phyloP scores from a whole-genome alignment of 1,284 basidiomycete species.

The Boletus chippewaensis region DNA sequence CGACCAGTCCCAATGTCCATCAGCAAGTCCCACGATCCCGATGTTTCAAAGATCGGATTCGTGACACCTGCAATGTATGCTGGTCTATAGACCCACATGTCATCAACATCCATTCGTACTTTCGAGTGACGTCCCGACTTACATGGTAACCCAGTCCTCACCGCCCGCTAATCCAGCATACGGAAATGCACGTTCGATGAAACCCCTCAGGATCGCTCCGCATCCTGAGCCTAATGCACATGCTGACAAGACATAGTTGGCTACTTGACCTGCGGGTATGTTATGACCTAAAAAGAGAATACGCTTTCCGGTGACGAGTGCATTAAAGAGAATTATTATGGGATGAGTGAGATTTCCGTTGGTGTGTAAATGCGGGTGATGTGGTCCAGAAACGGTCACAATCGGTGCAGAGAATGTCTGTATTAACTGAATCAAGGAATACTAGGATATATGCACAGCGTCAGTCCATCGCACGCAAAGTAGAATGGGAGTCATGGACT shows the following conservation, averaged over 20 bases:
- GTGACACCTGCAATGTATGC: constrained; percentile 95
- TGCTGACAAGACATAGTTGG: constrained; percentile 86
- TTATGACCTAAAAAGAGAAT: constrained; percentile 91
- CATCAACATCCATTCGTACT: constrained; percentile 6
- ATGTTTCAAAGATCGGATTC: constrained; percentile 90
- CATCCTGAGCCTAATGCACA: constrained; percentile 90
- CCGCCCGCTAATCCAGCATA: constrained; percentile 87
- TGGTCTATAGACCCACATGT: constrained; percentile 41
- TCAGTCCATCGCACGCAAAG: constrained; percentile 10
- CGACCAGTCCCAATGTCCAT: constrained; percentile 84
- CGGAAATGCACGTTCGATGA: constrained; percentile 86
- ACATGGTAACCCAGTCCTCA: constrained; percentile 87
- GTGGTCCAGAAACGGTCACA: constrained; percentile 62
- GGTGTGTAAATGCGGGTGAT: constrained; percentile 89
- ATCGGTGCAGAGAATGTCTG: constrained; percentile 77
- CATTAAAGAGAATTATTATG: constrained; percentile 92
- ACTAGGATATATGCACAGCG: constrained; percentile 43
- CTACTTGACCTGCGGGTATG: constrained; percentile 80
- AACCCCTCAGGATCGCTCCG: constrained; percentile 76
- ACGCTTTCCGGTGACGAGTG: constrained; percentile 87
- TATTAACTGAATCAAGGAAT: constrained; percentile 87
- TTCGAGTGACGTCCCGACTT: constrained; percentile 30
- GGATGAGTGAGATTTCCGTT: constrained; percentile 89
- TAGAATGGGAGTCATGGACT: constrained; percentile 28
- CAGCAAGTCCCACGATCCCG: constrained; percentile 86